Evolutionary conservation across 2,329 filamentous ascomycete species (phyloP), one percentile per base, ranked within the genome.

Genomic region (Aspergillus japonicus): DNA sequence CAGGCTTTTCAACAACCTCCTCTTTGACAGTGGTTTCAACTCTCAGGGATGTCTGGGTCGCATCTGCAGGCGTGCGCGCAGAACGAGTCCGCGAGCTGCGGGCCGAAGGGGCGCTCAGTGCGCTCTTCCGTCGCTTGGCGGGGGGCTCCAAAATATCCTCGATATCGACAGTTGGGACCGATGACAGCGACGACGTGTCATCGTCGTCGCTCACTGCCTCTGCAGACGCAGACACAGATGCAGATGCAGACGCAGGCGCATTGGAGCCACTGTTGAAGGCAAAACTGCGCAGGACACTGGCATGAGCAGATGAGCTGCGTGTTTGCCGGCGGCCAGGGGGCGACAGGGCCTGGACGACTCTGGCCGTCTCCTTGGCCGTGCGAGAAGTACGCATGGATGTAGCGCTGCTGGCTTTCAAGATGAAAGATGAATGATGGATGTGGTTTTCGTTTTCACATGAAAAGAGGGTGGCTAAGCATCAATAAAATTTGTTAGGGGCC

Each of bases 331-430:
- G 79, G 65, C 67, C 47, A 64, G 69, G 69, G 39, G 73, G 68
- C 19, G 81, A 77, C n/a, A 81, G 66, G 5, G 77, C 72, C 64
- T 82, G 79, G 51, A 87, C 76, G n/a, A 87, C 72, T 62, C 81
- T 85, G 4, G 84, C 75, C 0, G 86, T 84, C 29, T 88, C 85
- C 67, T 80, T 80, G 8, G 85, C 86, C 55, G 86, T 74, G 47
- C 81, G 79, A 8, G 86, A 87, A 4, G 84, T 83, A 47, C 82
- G 79, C 85, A 87, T 87, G 12, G 26, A 50, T 14, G 42, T 47
- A 31, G n/a, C 6, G 2, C 19, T 26, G 26, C 3, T 23, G 42
- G 48, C 42, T 21, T 23, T 54, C 23, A 50, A 31, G 14, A 21
- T 24, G 24, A 35, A 16, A 24, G 29, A 49, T 23, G 31, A 39